phyloP scores from a whole-genome alignment of 202 grass and related monocot species.

The Setaria italica region DNA sequence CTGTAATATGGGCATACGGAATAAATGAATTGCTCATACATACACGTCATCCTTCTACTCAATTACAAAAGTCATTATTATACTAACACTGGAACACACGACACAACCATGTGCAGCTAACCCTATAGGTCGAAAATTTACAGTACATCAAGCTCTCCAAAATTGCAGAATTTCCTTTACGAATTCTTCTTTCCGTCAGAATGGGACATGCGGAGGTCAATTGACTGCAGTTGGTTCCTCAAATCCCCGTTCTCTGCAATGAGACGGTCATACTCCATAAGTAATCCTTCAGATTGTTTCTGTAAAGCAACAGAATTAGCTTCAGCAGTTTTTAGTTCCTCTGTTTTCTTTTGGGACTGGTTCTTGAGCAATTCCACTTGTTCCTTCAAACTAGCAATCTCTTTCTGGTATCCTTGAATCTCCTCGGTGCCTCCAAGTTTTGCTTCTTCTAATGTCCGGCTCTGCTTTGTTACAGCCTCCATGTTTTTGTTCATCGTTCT shows the following conservation, averaged over 20 bases:
- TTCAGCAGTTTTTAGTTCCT: slow-evolving; percentile 68
- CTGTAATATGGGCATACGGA: not conserved
- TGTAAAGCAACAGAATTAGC: slow-evolving; percentile 52
- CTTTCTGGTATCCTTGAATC: slow-evolving; percentile 58
- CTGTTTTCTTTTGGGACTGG: slow-evolving; percentile 52
- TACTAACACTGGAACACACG: not conserved
- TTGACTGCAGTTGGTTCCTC: slow-evolving; percentile 59
- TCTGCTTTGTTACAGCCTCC: slow-evolving; percentile 70
- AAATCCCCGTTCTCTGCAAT: slow-evolving; percentile 66
- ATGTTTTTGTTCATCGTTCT: slow-evolving; percentile 62
- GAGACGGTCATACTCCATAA: slow-evolving; percentile 72
- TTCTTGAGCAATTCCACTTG: slow-evolving; percentile 57
- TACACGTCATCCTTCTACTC: not conserved
- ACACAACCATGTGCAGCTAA: not conserved
- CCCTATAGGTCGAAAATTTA: slow-evolving; percentile 34
- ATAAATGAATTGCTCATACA: not conserved
- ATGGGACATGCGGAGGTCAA: slow-evolving; percentile 57
- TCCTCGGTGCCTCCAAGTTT: slow-evolving; percentile 54
- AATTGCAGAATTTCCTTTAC: slow-evolving; percentile 33
- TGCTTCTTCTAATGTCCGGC: slow-evolving; percentile 63
- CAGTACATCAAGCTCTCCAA: slow-evolving; percentile 6
- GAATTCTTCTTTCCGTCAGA: slow-evolving; percentile 69
- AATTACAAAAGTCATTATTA: not conserved
- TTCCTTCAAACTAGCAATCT: slow-evolving; percentile 58
- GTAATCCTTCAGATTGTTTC: slow-evolving; percentile 79